Conservation (phyloP, 768 basidiomycete genomes). For the Lyophyllum atratum region DNA sequence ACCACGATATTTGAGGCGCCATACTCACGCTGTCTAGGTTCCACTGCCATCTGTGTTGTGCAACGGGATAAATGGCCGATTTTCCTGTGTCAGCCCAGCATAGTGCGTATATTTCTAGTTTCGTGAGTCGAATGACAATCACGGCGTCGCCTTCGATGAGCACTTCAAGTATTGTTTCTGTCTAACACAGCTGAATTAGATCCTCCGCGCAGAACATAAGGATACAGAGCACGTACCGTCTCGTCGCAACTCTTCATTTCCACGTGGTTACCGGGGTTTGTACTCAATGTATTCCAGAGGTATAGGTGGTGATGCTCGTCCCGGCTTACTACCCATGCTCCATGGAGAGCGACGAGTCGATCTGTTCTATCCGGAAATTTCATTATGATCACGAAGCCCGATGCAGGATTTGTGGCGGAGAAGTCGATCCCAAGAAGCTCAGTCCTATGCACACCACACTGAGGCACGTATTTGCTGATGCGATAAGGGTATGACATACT, state of each 20-base stretch:
- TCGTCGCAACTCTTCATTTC: conserved; percentile 36
- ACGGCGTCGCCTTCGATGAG: conserved; percentile 44
- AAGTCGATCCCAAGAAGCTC: conserved; percentile 44
- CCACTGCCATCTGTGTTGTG: conserved; percentile 54
- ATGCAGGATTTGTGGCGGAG: conserved; percentile 32
- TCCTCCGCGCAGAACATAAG: neutral
- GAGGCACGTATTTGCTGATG: neutral
- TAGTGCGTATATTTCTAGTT: conserved; percentile 45
- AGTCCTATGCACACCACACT: conserved; percentile 31
- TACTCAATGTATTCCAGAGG: conserved; percentile 37
- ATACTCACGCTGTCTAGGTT: conserved; percentile 54
- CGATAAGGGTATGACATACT: conserved; percentile 26
- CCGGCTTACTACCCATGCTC: conserved; percentile 37
- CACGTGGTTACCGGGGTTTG: conserved; percentile 29
- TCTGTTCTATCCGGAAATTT: conserved; percentile 32
- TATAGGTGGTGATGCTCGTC: conserved; percentile 30
- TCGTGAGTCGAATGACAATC: conserved; percentile 43
- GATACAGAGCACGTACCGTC: conserved; percentile 21
- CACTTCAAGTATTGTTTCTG: conserved; percentile 40
- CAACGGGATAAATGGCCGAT: conserved; percentile 41
- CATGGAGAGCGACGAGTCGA: conserved; percentile 33
- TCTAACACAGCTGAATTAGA: conserved; percentile 23
- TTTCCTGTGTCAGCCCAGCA: conserved; percentile 23
- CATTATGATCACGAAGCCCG: conserved; percentile 35
- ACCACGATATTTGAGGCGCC: conserved; percentile 29